phyloP scores from a whole-genome alignment of 139 green algal genomes.

The Closterium sp. region DNA sequence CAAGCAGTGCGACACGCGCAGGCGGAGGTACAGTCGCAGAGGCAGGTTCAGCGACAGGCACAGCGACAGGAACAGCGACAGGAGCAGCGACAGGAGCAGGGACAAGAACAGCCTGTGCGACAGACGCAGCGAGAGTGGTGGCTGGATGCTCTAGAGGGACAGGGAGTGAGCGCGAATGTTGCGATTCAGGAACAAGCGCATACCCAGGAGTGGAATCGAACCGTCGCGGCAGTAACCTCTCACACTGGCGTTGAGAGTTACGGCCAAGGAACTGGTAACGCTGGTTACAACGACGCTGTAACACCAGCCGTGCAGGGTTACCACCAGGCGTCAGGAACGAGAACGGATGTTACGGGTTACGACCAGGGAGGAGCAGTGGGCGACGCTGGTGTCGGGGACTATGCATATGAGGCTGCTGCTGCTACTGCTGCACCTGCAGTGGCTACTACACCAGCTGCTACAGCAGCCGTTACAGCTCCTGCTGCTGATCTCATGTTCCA shows the following conservation, averaged over 20 bases:
- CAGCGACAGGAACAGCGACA: neutral
- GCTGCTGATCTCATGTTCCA: neutral
- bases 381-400: too few species aligned
- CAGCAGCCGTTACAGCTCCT: too few species aligned
- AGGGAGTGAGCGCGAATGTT: neutral
- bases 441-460: neutral
- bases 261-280: neutral
- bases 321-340: too few species aligned
- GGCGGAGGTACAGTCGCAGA: neutral
- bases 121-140: neutral
- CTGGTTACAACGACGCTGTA: neutral
- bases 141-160: neutral
- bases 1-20: neutral
- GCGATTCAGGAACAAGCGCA: neutral
- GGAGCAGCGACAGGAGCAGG: neutral
- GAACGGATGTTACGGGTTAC: too few species aligned
- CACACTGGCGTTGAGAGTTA: neutral
- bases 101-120: neutral
- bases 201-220: neutral
- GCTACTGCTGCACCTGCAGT: neutral
- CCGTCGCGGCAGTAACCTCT: neutral
- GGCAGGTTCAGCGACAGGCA: neutral
- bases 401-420: neutral
- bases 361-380: too few species aligned
- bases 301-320: neutral